Evolutionary conservation across 1,284 basidiomycete genomes (phyloP).

Genomic region (Ustilago sp.): DNA sequence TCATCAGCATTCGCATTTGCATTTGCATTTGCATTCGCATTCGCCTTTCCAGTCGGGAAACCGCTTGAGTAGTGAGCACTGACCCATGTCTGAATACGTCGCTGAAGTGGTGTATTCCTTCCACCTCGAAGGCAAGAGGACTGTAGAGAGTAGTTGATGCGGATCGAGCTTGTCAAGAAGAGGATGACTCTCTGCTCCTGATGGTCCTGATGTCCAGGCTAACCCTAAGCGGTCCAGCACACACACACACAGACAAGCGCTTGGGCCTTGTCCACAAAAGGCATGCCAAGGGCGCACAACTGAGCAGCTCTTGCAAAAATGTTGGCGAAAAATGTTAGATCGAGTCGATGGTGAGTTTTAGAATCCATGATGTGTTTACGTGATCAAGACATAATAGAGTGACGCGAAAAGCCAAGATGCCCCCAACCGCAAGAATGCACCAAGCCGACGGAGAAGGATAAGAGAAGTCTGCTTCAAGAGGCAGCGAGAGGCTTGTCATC

Average conservation of each 20-base stretch:
- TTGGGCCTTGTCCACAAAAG: constrained; percentile 8
- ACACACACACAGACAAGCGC: background rate
- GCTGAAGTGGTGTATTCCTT: no score
- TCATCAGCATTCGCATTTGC: no score
- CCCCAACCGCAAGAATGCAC: background rate
- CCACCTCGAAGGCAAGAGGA: no score
- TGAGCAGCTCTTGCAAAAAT: background rate
- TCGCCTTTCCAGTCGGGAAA: no score
- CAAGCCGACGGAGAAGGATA: background rate
- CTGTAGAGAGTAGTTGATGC: no score
- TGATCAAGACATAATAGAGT: constrained; percentile 1
- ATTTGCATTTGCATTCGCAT: no score
- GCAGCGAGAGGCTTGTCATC: constrained; percentile 52
- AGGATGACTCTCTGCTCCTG: no score
- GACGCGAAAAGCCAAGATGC: background rate
- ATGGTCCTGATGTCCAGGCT: background rate
- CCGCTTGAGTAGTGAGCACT: no score
- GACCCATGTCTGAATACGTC: no score
- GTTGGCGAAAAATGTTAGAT: background rate
- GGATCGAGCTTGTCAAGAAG: no score
- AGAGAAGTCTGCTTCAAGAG: background rate
- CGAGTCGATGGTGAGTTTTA: background rate
- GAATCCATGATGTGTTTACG: constrained; percentile 3
- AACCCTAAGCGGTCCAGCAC: background rate
- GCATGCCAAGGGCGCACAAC: constrained; percentile 3